Evolutionary conservation across 306 rosid species (phyloP), one percentile per base, ranked within the genome.

Genomic region (Astragalus glycyphyllos): DNA sequence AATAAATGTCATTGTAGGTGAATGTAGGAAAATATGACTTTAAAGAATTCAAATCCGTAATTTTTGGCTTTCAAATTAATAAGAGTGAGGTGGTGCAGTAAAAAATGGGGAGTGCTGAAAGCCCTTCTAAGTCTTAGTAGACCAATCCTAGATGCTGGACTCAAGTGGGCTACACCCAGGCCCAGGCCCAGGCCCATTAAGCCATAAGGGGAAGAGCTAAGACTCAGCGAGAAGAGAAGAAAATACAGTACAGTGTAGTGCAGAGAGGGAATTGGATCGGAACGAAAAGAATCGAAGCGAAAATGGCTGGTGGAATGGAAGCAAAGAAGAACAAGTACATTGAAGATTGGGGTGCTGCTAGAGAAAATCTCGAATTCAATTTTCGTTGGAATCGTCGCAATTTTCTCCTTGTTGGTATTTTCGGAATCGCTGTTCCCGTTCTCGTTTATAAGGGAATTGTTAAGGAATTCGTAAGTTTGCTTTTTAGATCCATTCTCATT

Each of bases 371-470:
- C 2, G 99, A 94, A 68, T 65, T 79, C 54, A 94, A 94, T 78
- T 94, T 94, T 87, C 91, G 97, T 0, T 94, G 99, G 99, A 83
- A 84, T 53, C 99, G 99, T 68, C 99, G 99, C 65, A 94, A 94
- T 50, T 70, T 94, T 0, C 92, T 90, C 50, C 84, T 94, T 17
- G 86, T 89, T 4, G 97, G 97, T 26, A 56, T 94, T 76, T 94
- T 94, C 50, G 99, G 99, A 67, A 42, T 94, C 77, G 96, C 90
- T 53, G 0, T 94, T 69, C 99, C 99, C 17, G n/a, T 82, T 69
- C 77, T 94, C 15, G 86, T 94, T 68, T 94, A 94, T 88, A 94
- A 86, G 65, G 99, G 98, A 79, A 85, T 94, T 62, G 97, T 94
- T 80, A 55, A 84, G 9, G 99, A 94, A 82, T 94, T 94, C 72